phyloP scores from a whole-genome alignment of 2,329 filamentous ascomycete species.

The Verticillium nonalfalfae region DNA sequence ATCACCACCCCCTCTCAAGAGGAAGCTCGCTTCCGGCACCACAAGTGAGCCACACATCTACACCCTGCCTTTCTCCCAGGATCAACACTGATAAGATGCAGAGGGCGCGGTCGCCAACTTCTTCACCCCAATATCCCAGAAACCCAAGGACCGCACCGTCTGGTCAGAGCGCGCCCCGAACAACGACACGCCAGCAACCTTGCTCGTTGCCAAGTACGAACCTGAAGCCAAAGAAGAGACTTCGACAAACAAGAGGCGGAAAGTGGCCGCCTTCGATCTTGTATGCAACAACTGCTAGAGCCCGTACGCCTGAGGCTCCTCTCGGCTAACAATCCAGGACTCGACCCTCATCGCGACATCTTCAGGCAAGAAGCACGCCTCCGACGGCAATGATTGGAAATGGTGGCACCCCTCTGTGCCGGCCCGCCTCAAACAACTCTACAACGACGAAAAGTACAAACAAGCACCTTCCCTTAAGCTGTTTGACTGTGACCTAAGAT shows the following conservation, averaged over 20 bases:
- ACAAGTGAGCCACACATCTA: conserved; percentile 33
- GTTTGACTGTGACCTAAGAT: neutral
- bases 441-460: conserved; percentile 57
- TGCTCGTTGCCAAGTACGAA: conserved; percentile 70
- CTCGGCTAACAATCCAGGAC: conserved; percentile 47
- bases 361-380: conserved; percentile 74
- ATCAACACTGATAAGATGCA: conserved; percentile 20
- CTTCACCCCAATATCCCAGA: conserved; percentile 82
- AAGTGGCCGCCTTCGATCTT: conserved; percentile 67
- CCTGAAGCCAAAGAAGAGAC: conserved; percentile 29
- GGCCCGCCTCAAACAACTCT: conserved; percentile 56
- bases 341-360: conserved; percentile 77
- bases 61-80: too few species aligned
- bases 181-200: conserved; percentile 42
- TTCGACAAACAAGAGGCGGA: conserved; percentile 33
- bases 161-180: conserved; percentile 62
- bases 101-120: conserved; percentile 72
- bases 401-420: conserved; percentile 83
- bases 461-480: neutral
- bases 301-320: neutral
- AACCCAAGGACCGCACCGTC: conserved; percentile 65
- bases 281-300: conserved; percentile 23
- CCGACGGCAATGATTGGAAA: conserved; percentile 75
- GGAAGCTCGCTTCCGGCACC: conserved; percentile 43
- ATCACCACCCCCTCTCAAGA: conserved; percentile 48